A percentile compares a stretch with the other conserved stretches of the same genome.
Conservation (phyloP, 2,329 filamentous ascomycete species). For the Calycina marina region DNA sequence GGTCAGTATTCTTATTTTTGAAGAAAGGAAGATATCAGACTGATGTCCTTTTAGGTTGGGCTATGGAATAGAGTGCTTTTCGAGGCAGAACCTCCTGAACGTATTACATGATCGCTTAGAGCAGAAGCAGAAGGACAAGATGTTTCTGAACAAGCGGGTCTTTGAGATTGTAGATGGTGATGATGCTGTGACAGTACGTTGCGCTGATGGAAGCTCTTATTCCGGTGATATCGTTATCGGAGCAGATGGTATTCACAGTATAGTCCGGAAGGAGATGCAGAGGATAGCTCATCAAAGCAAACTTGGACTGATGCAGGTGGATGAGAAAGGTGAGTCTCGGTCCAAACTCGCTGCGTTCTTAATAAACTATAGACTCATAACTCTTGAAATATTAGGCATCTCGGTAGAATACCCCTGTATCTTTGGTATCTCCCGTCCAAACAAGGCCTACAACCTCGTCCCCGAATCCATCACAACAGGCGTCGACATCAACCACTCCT, state of each 20-base stretch:
- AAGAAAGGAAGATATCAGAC: neutral
- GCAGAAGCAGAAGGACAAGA: slow-evolving; percentile 7
- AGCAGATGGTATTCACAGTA: slow-evolving; percentile 1
- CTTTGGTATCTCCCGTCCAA: slow-evolving; percentile 8
- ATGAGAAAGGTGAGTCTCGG: no score
- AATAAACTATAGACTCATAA: no score
- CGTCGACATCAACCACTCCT: slow-evolving; percentile 7
- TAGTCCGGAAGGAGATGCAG: slow-evolving; percentile 18
- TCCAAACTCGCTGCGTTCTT: no score
- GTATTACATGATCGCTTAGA: slow-evolving; percentile 12
- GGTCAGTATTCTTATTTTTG: slow-evolving; percentile 3
- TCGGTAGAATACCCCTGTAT: slow-evolving; percentile 13
- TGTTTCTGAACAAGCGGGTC: slow-evolving; percentile 11
- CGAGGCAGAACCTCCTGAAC: slow-evolving; percentile 9
- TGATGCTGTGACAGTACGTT: neutral
- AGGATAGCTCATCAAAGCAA: slow-evolving; percentile 1
- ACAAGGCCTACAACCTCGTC: slow-evolving; percentile 2
- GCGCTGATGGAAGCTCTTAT: neutral
- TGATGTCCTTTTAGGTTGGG: slow-evolving; percentile 10
- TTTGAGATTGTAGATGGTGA: slow-evolving; percentile 4
- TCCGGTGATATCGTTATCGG: slow-evolving; percentile 1
- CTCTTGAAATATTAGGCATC: slow-evolving; percentile 12
- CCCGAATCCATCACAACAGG: slow-evolving; percentile 6
- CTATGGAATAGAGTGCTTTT: slow-evolving; percentile 8
- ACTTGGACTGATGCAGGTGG: no score